Conservation (phyloP, 2,329 filamentous ascomycete species). For the Kalaharituber pfeilii region DNA sequence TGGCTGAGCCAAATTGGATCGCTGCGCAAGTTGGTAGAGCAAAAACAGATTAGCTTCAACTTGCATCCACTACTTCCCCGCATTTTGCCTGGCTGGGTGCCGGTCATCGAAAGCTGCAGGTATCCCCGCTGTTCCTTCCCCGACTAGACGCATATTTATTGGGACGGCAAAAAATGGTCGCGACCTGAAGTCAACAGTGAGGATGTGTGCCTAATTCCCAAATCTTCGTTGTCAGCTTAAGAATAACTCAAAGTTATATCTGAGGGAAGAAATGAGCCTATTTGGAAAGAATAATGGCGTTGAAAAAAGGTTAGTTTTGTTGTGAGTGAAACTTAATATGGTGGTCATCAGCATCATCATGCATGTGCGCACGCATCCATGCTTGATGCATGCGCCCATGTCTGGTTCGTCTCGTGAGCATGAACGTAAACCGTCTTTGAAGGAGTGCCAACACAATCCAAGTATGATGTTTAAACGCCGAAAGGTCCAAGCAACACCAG, state of each 20-base stretch:
- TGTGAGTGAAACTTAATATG: too few relatives aligned
- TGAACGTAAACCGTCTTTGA: neutral
- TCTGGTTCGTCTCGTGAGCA: neutral
- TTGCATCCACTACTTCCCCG: neutral
- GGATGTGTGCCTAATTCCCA: too few relatives aligned
- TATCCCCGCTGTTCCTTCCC: neutral
- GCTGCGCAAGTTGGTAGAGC: neutral
- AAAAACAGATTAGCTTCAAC: neutral
- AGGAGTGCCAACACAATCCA: neutral
- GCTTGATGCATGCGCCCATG: neutral
- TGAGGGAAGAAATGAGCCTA: too few relatives aligned
- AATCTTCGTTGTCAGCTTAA: too few relatives aligned
- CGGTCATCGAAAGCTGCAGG: neutral
- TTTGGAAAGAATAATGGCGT: too few relatives aligned
- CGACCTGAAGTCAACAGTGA: too few relatives aligned
- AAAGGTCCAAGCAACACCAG: neutral
- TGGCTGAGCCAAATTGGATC: too few relatives aligned
- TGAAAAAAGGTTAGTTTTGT: too few relatives aligned
- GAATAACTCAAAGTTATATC: too few relatives aligned
- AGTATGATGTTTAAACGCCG: neutral
- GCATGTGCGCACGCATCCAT: neutral
- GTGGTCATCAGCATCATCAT: slow-evolving; percentile 1
- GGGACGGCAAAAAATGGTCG: too few relatives aligned
- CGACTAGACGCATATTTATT: too few relatives aligned
- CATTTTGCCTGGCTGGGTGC: neutral